These are phyloP conservation scores for Suhomyces faveliae DNA, from an alignment of 805 yeast species.

Conservation along the genomic window DNA sequence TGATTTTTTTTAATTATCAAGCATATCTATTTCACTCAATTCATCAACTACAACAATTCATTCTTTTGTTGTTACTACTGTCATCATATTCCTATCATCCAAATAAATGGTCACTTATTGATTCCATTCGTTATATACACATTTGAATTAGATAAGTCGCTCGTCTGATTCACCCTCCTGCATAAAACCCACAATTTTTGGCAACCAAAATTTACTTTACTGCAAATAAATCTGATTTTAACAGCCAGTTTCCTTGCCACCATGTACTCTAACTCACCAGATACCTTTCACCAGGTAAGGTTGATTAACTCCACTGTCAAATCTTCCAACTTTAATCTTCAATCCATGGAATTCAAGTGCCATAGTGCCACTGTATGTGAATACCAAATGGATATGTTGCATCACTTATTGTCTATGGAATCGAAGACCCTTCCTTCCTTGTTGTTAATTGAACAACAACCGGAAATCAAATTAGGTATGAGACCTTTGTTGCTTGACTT, in stretches of 20 bases:
- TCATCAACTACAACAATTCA: background rate
- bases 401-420: constrained; percentile 30
- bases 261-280: constrained; percentile 24
- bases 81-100: background rate
- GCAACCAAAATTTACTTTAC: background rate
- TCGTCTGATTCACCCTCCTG: background rate
- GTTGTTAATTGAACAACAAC: constrained; percentile 43
- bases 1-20: background rate
- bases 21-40: background rate
- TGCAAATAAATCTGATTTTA: background rate
- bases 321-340: constrained; percentile 41
- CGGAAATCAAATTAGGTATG: constrained; percentile 45
- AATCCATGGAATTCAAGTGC: constrained; percentile 47
- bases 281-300: constrained; percentile 33
- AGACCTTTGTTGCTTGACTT: constrained; percentile 43
- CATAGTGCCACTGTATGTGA: constrained; percentile 45
- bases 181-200: background rate
- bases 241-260: background rate
- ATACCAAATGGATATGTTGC: constrained; percentile 44
- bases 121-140: constrained; percentile 4
- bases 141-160: background rate
- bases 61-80: background rate
- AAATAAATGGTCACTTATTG: background rate
- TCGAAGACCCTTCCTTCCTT: constrained; percentile 20
- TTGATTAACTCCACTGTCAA: constrained; percentile 30